phyloP scores from a whole-genome alignment of 2,329 filamentous ascomycete genomes.

The Chrysoporthe deuterocubensis region DNA sequence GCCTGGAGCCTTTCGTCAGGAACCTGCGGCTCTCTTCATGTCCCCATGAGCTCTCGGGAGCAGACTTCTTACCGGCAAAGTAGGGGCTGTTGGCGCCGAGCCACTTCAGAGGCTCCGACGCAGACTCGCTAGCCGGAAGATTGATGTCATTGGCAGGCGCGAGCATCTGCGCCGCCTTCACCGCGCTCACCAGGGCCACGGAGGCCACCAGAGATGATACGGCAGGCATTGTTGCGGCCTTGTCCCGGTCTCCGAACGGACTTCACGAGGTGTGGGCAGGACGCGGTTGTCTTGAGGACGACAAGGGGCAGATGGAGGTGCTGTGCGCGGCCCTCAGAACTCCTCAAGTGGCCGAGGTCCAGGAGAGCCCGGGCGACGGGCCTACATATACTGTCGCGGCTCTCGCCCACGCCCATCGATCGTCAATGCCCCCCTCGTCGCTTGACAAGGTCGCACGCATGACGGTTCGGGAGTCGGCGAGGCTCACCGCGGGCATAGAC shows the following conservation, averaged over 20 bases:
- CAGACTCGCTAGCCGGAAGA: slow-evolving; percentile 29
- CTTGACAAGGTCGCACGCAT: slow-evolving; percentile 8
- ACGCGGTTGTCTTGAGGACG: background rate
- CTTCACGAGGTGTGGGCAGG: background rate
- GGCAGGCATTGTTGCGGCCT: slow-evolving; percentile 16
- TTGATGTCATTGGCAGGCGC: slow-evolving; percentile 31
- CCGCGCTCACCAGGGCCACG: slow-evolving; percentile 26
- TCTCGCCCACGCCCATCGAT: slow-evolving; percentile 4
- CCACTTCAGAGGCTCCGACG: slow-evolving; percentile 37
- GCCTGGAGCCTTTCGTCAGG: slow-evolving; percentile 41
- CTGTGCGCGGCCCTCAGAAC: slow-evolving; percentile 12
- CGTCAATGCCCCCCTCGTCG: slow-evolving; percentile 6
- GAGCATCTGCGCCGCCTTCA: slow-evolving; percentile 28
- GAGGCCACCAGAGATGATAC: slow-evolving; percentile 16
- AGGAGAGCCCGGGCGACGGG: background rate
- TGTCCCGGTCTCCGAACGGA: background rate
- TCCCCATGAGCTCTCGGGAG: background rate
- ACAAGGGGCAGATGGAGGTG: background rate
- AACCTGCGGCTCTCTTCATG: background rate
- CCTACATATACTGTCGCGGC: slow-evolving; percentile 15
- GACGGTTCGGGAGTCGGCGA: slow-evolving; percentile 23
- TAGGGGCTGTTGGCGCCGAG: slow-evolving; percentile 59
- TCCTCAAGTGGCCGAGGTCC: background rate
- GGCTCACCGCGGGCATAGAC: slow-evolving; percentile 16
- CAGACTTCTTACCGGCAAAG: slow-evolving; percentile 47